Base-by-base conservation (phyloP, 2,329 filamentous ascomycete species). In the Venturia carpophila region DNA sequence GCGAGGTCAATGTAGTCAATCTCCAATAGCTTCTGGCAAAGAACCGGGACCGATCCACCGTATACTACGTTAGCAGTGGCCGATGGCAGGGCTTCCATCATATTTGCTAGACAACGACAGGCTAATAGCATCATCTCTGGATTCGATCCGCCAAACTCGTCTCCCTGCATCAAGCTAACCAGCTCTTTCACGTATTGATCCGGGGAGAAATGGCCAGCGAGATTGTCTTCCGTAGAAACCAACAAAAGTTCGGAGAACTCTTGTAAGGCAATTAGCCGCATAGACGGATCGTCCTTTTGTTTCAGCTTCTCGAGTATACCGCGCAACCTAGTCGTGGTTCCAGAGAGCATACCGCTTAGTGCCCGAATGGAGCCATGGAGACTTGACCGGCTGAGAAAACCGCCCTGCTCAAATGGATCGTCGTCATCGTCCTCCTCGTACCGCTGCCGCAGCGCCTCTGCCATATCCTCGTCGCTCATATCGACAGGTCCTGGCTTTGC, bases 1-100 rank as follows among this genome's bases (percentile, higher is more conserved):
- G 95, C 95, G 64, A 99, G 82, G 75, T 99, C 94, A 74, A 99
- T 99, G 75, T 93, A 99, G 67, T 93, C 89, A 58, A 97, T 97
- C 76, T 97, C 92, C 67, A 97, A 82, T 39, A 99, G 82, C 77
- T 97, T 99, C 73, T 93, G 90, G 77, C 94, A 97, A 34, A 99
- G 80, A 15, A 99, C 87, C 2, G 94, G 92, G 5, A 99, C 94
- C 42, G 94, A 94, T 62, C 92, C 91, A n/a, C 92, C 93, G 73
- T 97, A 97, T 4, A 97, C 94, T 17, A 99, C 92, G 73, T 96
- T 97, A 15, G 92, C 90, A 61, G 94, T 94, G 66, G 93, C 93
- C 42, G 91, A 88, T 24, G 94, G 92, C 39, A 99, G 80, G 34
- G 93, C 95, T 75, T 99, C 94, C 94, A 99, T 99, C 65, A 99